A percentile compares a stretch with the other conserved stretches of the same genome.
Evolutionary conservation across 73 alveolate species (phyloP).

Genomic region (Effrenium voratum): DNA sequence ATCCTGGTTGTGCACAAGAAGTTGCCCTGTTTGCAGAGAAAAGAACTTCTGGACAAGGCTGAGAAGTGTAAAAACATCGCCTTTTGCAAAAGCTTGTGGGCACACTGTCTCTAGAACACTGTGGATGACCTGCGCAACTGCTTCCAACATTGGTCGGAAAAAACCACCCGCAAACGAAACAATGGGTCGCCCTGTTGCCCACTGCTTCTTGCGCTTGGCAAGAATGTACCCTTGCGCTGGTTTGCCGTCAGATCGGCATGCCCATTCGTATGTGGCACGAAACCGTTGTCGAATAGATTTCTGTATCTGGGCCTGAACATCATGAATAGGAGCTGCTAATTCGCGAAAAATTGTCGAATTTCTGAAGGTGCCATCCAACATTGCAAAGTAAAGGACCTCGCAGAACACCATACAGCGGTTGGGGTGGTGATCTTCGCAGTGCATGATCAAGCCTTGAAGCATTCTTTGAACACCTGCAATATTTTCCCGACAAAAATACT

Average conservation of each 20-base stretch:
- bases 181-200: background rate
- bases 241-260: background rate
- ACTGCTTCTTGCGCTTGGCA: background rate
- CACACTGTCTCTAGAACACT: background rate
- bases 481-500: background rate
- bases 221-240: background rate
- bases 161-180: background rate
- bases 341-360: background rate
- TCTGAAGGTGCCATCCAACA: background rate
- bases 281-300: background rate
- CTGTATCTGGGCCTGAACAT: background rate
- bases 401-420: background rate
- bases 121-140: background rate
- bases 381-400: background rate
- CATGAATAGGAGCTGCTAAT: too few relatives aligned
- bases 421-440: background rate
- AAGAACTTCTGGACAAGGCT: too few relatives aligned
- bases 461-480: background rate
- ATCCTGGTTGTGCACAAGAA: background rate
- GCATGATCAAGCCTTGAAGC: background rate
- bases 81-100: background rate
- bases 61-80: background rate
- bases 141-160: conserved; percentile 1
- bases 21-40: background rate
- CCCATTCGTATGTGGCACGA: background rate